Evolutionary conservation across 148 eudicot species (phyloP).

Genomic region (Chenopodium suecicum): DNA sequence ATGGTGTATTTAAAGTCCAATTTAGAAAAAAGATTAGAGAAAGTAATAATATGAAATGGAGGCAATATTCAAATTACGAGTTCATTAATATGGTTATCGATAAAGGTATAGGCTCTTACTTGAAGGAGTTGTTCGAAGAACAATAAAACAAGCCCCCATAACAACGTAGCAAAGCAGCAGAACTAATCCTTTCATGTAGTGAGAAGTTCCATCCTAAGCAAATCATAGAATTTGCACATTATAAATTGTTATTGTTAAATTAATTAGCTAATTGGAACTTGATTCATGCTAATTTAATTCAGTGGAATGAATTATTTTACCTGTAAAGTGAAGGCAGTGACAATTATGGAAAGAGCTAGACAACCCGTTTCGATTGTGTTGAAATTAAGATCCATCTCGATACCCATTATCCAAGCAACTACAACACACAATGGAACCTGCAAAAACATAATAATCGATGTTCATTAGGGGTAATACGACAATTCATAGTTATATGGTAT

Average conservation of each 20-base stretch:
- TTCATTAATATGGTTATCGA: no score
- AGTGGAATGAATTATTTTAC: slow-evolving; percentile 24
- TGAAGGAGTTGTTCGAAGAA: slow-evolving; percentile 35
- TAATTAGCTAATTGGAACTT: neutral
- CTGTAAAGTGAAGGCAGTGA: slow-evolving; percentile 76
- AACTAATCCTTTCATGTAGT: slow-evolving; percentile 79
- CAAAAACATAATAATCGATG: neutral
- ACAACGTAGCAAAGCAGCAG: slow-evolving; percentile 73
- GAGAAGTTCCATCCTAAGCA: slow-evolving; percentile 72
- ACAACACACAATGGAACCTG: slow-evolving; percentile 76
- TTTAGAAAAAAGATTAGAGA: no score
- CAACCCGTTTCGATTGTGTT: slow-evolving; percentile 63
- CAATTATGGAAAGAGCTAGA: slow-evolving; percentile 61
- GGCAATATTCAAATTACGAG: no score
- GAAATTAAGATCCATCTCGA: slow-evolving; percentile 78
- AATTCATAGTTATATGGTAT: no score
- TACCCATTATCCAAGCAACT: slow-evolving; percentile 64
- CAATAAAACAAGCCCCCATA: slow-evolving; percentile 69
- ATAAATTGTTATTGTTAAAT: no score
- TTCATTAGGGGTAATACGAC: neutral
- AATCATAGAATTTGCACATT: neutral
- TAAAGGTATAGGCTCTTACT: slow-evolving; percentile 25
- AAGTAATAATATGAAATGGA: no score
- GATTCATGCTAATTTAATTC: neutral
- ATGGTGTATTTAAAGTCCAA: no score